Conservation (phyloP, 768 basidiomycete genomes). For the Bullera alba region DNA sequence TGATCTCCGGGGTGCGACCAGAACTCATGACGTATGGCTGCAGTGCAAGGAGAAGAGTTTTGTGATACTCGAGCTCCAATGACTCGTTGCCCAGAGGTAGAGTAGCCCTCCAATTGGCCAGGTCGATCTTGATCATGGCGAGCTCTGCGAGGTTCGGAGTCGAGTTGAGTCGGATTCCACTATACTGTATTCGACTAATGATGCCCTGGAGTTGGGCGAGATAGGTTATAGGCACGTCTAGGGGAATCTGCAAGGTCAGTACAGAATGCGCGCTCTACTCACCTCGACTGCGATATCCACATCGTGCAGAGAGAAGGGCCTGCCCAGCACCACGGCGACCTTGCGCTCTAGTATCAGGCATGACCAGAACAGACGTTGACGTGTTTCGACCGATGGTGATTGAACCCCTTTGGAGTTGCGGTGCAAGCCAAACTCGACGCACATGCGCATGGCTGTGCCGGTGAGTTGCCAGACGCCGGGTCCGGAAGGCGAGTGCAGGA, state of each 20-base stretch:
- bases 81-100: neutral
- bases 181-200: no score
- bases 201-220: no score
- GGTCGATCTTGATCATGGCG: neutral
- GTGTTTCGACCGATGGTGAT: neutral
- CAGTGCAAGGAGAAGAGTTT: neutral
- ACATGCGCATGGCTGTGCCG: neutral
- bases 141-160: no score
- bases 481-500: neutral
- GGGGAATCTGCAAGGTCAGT: no score
- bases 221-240: neutral
- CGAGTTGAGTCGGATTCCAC: no score
- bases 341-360: neutral
- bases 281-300: neutral
- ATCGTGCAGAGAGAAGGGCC: slow-evolving; percentile 2
- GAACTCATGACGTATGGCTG: neutral
- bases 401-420: neutral
- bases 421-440: neutral
- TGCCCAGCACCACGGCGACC: slow-evolving; percentile 1
- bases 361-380: slow-evolving; percentile 2
- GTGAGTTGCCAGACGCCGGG: neutral
- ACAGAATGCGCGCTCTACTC: no score
- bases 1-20: neutral
- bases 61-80: slow-evolving; percentile 4
- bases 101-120: slow-evolving; percentile 1